Percentiles rank a stretch among this genome's conserved stretches.
These are phyloP conservation scores for Talaromyces pinophilus DNA, from an alignment of 2,329 filamentous ascomycete species.

Conservation along the genomic window DNA sequence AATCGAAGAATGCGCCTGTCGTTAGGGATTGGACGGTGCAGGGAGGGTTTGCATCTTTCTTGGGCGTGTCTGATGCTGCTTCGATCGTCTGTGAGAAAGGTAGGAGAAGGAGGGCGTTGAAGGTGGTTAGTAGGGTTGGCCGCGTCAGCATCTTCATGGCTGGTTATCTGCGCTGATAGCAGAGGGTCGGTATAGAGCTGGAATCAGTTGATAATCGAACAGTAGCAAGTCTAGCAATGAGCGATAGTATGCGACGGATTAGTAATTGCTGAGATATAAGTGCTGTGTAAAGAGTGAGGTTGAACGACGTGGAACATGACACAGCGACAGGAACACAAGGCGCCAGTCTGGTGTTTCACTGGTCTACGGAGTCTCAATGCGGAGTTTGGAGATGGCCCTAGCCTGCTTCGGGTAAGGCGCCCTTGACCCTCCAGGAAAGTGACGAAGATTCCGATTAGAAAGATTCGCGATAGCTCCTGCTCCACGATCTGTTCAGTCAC, in stretches of 20 bases:
- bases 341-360: constrained; percentile 11
- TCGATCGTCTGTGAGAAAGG: constrained; percentile 14
- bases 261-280: not conserved
- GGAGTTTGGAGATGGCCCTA: constrained; percentile 19
- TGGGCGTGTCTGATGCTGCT: constrained; percentile 10
- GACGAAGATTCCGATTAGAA: not conserved
- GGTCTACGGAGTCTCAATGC: constrained; percentile 4
- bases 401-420: constrained; percentile 12
- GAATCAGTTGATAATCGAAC: not conserved
- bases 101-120: constrained; percentile 36
- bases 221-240: not conserved
- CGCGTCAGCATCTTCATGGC: constrained; percentile 40
- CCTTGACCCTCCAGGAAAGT: not conserved
- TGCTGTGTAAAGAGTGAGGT: not conserved
- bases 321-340: constrained; percentile 10
- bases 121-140: constrained; percentile 30
- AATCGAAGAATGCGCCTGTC: constrained; percentile 65
- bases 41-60: constrained; percentile 50
- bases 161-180: not conserved
- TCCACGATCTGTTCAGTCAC: not conserved
- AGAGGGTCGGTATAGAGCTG: not conserved
- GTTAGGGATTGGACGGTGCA: constrained; percentile 64
- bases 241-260: not conserved
- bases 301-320: not conserved
- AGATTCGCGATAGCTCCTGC: not conserved